A percentile compares a stretch with the other conserved stretches of the same genome.
phyloP scores from a whole-genome alignment of 1,139 yeast species.

The Candida tetrigidarum region DNA sequence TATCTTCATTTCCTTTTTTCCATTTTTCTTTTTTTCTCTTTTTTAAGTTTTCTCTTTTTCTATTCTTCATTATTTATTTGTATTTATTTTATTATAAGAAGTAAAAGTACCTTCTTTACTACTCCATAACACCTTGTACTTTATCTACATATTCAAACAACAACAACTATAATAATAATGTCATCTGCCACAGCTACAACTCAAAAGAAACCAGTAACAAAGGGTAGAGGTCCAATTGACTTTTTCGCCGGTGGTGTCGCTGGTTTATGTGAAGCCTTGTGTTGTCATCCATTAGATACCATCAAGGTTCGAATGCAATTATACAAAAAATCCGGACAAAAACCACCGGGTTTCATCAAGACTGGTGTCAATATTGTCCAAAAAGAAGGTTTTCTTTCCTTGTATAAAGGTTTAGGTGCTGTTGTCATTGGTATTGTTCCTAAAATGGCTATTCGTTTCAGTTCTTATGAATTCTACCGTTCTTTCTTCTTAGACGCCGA shows the following conservation, averaged over 20 bases:
- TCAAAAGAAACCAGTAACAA: slow-evolving; percentile 31
- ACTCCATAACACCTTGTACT: too few species aligned
- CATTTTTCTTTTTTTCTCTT: neutral
- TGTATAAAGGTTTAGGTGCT: slow-evolving; percentile 96
- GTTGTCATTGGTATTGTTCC: slow-evolving; percentile 98
- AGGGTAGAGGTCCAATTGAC: slow-evolving; percentile 62
- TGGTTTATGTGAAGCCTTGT: slow-evolving; percentile 92
- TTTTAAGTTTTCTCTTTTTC: neutral
- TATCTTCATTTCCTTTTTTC: neutral
- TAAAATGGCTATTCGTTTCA: slow-evolving; percentile 96
- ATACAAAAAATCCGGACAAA: slow-evolving; percentile 62
- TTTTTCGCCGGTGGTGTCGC: slow-evolving; percentile 97
- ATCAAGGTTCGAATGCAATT: slow-evolving; percentile 98
- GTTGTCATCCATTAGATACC: slow-evolving; percentile 96
- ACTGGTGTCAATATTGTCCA: slow-evolving; percentile 82
- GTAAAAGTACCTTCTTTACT: too few species aligned
- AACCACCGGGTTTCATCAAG: slow-evolving; percentile 81
- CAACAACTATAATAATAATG: too few species aligned
- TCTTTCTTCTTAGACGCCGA: slow-evolving; percentile 64
- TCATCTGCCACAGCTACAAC: slow-evolving; percentile 19
- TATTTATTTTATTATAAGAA: too few species aligned
- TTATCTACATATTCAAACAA: too few species aligned
- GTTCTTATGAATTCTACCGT: slow-evolving; percentile 90
- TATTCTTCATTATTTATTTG: neutral
- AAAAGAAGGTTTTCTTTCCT: slow-evolving; percentile 82